phyloP scores from a whole-genome alignment of 2,329 filamentous ascomycete species.

The Fusarium sp. region DNA sequence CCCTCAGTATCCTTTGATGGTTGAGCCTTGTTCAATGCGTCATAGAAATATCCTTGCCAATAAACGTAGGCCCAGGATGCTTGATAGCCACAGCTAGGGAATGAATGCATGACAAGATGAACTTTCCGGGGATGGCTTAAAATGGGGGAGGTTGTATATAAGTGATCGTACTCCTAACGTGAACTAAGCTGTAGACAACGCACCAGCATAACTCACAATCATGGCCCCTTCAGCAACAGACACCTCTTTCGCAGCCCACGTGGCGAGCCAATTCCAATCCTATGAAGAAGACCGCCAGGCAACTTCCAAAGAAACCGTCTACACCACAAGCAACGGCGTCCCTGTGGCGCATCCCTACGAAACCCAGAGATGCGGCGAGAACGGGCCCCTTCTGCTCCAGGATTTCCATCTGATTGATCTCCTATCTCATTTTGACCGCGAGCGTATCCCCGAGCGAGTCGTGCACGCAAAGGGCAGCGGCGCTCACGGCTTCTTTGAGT shows the following conservation, averaged over 20 bases:
- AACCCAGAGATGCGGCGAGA: slow-evolving; percentile 67
- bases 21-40: slow-evolving; percentile 25
- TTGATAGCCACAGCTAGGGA: neutral
- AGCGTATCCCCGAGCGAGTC: slow-evolving; percentile 72
- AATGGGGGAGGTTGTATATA: neutral
- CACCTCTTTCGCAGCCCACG: slow-evolving; percentile 56
- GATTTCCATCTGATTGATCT: slow-evolving; percentile 74
- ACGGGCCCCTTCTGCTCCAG: slow-evolving; percentile 69
- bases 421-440: slow-evolving; percentile 71
- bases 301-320: slow-evolving; percentile 59
- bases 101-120: slow-evolving; percentile 24
- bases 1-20: neutral
- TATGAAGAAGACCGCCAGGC: slow-evolving; percentile 58
- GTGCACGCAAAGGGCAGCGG: slow-evolving; percentile 72
- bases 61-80: neutral
- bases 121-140: neutral
- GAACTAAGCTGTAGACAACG: neutral
- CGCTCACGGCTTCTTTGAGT: slow-evolving; percentile 67
- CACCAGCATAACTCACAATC: neutral
- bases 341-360: slow-evolving; percentile 71
- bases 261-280: slow-evolving; percentile 54
- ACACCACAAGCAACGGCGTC: slow-evolving; percentile 68
- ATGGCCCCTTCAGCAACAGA: slow-evolving; percentile 50
- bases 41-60: slow-evolving; percentile 26
- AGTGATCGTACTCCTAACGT: neutral